Base-by-base conservation (phyloP, 1,284 basidiomycete genomes). In the Fistulinella cinereoalba region DNA sequence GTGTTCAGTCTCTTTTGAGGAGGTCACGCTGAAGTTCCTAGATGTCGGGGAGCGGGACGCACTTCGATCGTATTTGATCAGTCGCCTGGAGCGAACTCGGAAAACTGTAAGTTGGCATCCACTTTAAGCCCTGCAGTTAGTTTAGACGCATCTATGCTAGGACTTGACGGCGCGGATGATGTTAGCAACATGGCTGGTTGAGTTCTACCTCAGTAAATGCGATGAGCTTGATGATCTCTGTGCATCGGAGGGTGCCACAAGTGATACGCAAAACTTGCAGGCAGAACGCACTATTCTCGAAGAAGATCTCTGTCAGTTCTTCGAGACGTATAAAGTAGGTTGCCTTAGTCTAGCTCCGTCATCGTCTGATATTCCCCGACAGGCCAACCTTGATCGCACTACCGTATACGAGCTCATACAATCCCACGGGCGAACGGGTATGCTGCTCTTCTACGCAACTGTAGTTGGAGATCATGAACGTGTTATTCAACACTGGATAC, bases 151-250 rank as follows among this genome's bases (percentile, higher is more conserved):
- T 22, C 37, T 44, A 46, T n/a, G n/a, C 16, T 52, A 95, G 92
- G 92, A 97, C 57, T 58, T 91, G 38, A 93, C 92, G 0, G 94
- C 97, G 66, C 80, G 97, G 27, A 94, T 96, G 86, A 96, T 99
- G 88, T 75, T 99, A 8, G 94, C 97, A 2, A 98, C 95, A 0
- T 99, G 97, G 97, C 84, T 99, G 7, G 86, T 97, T 24, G 97
- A 99, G 67, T 94, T 99, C 55, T 98, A 95, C 64, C 80, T 99
- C 19, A 89, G 87, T 69, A 98, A 97, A 72, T 93, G 93, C 66
- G 96, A 97, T 61, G 91, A 96, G 54, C 75, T 98, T 40, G 97
- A 99, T 63, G 97, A 99, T 61, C 72, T 91, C 15, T 79, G 88
- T 37, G 87, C 84, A 1, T 85, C 94, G 0, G 91, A 94, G 67